A percentile compares a stretch with the other conserved stretches of the same genome.
These are phyloP conservation scores for Suhomyces sp. DNA, from an alignment of 805 yeast genomes.

Conservation along the genomic window DNA sequence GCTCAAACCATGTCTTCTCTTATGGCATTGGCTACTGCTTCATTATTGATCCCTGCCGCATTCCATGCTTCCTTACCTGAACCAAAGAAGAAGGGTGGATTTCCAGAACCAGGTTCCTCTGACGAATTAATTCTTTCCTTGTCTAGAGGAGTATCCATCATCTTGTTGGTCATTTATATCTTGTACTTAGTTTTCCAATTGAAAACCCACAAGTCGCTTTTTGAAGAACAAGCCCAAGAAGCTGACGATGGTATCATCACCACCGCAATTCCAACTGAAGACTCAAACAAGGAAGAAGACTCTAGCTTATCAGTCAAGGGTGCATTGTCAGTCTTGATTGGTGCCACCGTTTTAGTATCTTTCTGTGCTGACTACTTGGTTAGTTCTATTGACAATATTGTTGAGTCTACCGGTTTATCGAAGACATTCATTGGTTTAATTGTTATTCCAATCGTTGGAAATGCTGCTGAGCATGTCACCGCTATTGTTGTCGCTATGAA, in stretches of 20 bases:
- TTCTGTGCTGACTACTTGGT: conserved; percentile 92
- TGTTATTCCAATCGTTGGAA: conserved; percentile 94
- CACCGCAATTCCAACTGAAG: conserved; percentile 24
- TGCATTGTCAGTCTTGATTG: conserved; percentile 54
- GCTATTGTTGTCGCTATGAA: conserved; percentile 93
- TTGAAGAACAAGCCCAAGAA: conserved; percentile 50
- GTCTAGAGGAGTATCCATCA: conserved; percentile 83
- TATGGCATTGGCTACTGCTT: conserved; percentile 86
- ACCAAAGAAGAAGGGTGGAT: conserved; percentile 36
- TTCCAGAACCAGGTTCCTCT: conserved; percentile 39
- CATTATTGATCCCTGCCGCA: conserved; percentile 92
- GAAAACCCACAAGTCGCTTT: conserved; percentile 75
- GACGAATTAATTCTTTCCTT: conserved; percentile 61
- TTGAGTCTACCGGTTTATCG: conserved; percentile 78
- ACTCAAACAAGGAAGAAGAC: conserved; percentile 16
- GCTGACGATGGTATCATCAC: conserved; percentile 40
- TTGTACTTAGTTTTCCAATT: conserved; percentile 85
- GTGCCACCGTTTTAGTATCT: conserved; percentile 77
- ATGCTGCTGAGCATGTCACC: conserved; percentile 98
- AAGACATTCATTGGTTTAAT: conserved; percentile 94
- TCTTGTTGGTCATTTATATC: conserved; percentile 72
- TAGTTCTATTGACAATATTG: conserved; percentile 88
- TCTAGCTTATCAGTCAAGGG: conserved; percentile 51
- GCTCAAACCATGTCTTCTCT: conserved; percentile 97
- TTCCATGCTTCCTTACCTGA: conserved; percentile 77